phyloP scores from a whole-genome alignment of 225 moss, liverwort and hornwort genomes.

The Pseudisothecium myosuroides region DNA sequence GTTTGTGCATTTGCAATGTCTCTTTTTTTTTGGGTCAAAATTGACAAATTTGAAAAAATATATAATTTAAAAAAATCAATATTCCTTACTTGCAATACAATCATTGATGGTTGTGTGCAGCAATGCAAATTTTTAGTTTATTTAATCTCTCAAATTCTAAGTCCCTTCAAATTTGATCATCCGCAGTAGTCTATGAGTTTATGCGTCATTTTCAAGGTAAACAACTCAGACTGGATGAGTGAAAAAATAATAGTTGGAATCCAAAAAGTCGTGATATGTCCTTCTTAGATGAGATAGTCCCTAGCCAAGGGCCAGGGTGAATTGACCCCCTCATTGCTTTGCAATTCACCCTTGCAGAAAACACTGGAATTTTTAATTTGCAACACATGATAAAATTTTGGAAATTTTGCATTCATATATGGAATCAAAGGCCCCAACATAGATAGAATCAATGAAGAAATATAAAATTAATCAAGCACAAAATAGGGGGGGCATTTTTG shows the following conservation, averaged over 20 bases:
- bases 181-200: fast-evolving
- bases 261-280: no score
- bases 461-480: no score
- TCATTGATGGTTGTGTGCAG: fast-evolving
- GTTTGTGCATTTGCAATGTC: neutral
- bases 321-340: no score
- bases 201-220: fast-evolving
- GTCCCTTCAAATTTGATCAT: neutral
- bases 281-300: neutral
- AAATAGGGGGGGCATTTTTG: no score
- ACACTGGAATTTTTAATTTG: no score
- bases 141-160: neutral
- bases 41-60: fast-evolving
- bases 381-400: no score
- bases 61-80: neutral
- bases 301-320: no score
- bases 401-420: no score
- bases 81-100: neutral
- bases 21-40: fast-evolving
- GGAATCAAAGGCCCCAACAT: no score
- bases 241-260: no score
- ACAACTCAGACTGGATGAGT: fast-evolving
- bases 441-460: no score
- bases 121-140: neutral
- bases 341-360: no score